Evolutionary conservation across 176 grass and related monocot genomes (phyloP).

Genomic region (Tillandsia leiboldiana): DNA sequence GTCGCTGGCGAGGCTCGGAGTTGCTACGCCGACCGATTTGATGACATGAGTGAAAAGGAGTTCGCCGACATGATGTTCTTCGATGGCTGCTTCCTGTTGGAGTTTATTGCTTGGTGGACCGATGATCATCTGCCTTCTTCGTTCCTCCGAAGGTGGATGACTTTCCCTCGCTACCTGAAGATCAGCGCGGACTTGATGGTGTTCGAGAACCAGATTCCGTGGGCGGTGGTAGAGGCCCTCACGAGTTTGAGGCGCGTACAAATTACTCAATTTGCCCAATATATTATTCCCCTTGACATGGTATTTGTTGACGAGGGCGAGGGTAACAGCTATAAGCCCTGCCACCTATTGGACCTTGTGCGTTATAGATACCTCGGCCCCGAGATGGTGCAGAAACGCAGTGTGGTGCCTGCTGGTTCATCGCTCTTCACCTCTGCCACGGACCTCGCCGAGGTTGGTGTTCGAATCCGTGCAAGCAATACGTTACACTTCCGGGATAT

Average conservation of each 20-base stretch:
- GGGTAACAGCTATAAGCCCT: background rate
- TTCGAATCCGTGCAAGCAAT: no score
- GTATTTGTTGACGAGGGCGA: background rate
- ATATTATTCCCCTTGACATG: background rate
- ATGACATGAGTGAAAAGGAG: background rate
- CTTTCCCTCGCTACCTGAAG: background rate
- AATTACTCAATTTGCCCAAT: background rate
- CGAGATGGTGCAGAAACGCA: no score
- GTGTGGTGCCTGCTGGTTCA: no score
- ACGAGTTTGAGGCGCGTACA: background rate
- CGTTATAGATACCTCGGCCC: background rate
- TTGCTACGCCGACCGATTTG: background rate
- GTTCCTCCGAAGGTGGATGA: background rate
- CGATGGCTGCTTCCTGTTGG: constrained; percentile 21
- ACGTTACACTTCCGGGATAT: constrained; percentile 9
- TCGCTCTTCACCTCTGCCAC: no score
- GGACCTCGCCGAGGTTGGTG: no score
- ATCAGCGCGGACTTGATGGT: constrained; percentile 12
- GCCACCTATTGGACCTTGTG: constrained; percentile 9
- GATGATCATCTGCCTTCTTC: background rate
- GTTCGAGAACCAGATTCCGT: constrained; percentile 21
- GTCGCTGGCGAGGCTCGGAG: fast-evolving
- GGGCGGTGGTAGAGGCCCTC: constrained; percentile 9
- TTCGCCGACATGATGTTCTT: constrained; percentile 12
- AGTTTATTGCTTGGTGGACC: background rate